Percentiles rank a stretch among this genome's conserved stretches.
Evolutionary conservation across 495 filamentous ascomycete genomes (phyloP).

Genomic region (Hapsidospora chrysogenum): DNA sequence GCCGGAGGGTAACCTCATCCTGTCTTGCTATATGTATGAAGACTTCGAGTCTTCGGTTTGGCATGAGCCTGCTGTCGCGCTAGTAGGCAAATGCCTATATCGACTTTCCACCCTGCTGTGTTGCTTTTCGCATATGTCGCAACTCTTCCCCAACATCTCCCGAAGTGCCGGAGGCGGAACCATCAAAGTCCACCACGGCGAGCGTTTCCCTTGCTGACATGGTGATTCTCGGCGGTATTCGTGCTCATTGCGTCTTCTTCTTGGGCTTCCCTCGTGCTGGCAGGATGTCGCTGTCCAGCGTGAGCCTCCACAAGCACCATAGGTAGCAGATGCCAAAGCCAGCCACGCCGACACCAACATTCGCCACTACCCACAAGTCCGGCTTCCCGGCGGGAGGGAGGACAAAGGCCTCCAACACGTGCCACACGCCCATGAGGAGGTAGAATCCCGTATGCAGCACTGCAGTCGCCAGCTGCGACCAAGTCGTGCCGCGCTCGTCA

Average conservation of each 20-base stretch:
- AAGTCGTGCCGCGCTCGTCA: constrained; percentile 23
- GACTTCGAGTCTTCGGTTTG: too few species aligned
- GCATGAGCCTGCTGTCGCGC: too few species aligned
- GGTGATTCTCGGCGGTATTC: too few species aligned
- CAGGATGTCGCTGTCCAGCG: constrained; percentile 38
- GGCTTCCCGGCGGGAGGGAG: constrained; percentile 57
- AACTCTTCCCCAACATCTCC: too few species aligned
- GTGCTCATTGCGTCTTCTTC: constrained; percentile 18
- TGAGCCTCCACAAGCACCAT: constrained; percentile 67
- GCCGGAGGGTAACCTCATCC: too few species aligned
- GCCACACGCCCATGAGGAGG: constrained; percentile 58
- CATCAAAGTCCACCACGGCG: too few species aligned
- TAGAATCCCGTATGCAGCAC: constrained; percentile 64
- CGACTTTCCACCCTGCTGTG: too few species aligned
- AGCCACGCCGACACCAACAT: constrained; percentile 67
- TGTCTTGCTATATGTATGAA: too few species aligned
- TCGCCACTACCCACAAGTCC: constrained; percentile 84
- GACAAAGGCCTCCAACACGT: constrained; percentile 53
- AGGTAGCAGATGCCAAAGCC: constrained; percentile 79
- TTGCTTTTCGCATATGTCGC: too few species aligned
- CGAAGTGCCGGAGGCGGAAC: too few species aligned
- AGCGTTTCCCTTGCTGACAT: too few species aligned
- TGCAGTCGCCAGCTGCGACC: constrained; percentile 35
- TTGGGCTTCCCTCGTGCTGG: constrained; percentile 13
- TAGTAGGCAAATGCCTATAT: too few species aligned